Evolutionary conservation across 2,329 filamentous ascomycete species (phyloP).

Genomic region (Verticillium longisporum): DNA sequence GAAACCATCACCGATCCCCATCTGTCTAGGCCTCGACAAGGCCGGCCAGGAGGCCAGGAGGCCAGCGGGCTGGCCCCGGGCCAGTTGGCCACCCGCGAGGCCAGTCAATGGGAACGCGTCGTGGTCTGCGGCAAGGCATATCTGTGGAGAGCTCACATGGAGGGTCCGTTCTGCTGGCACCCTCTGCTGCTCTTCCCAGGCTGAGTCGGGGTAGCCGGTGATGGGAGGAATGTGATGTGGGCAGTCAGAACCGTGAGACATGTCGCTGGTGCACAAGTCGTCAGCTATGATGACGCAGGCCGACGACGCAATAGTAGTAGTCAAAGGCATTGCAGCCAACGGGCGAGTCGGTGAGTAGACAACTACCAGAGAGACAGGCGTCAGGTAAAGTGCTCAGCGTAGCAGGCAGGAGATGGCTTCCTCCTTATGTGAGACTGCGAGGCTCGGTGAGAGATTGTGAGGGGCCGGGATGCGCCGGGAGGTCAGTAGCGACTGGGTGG

Average conservation of each 20-base stretch:
- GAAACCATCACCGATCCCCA: background rate
- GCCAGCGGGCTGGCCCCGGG: background rate
- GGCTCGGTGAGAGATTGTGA: background rate
- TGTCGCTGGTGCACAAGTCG: background rate
- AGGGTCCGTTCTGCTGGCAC: background rate
- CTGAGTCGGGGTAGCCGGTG: background rate
- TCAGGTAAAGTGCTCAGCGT: too few species aligned
- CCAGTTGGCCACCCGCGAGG: slow-evolving; percentile 2
- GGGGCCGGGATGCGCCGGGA: too few species aligned
- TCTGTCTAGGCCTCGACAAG: background rate
- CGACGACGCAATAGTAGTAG: background rate
- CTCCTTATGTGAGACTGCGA: background rate
- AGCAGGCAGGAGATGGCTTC: background rate
- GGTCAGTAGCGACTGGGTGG: too few species aligned
- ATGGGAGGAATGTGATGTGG: background rate
- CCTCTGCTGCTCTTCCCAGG: background rate
- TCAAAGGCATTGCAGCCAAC: too few species aligned
- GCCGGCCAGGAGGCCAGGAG: background rate
- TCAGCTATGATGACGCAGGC: background rate
- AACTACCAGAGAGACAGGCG: too few species aligned
- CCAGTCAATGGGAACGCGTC: background rate
- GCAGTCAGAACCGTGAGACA: background rate
- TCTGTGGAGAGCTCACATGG: background rate
- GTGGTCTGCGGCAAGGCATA: background rate
- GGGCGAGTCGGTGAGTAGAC: background rate